phyloP scores from a whole-genome alignment of 306 rosid genomes.

The Adenanthera pavonina region DNA sequence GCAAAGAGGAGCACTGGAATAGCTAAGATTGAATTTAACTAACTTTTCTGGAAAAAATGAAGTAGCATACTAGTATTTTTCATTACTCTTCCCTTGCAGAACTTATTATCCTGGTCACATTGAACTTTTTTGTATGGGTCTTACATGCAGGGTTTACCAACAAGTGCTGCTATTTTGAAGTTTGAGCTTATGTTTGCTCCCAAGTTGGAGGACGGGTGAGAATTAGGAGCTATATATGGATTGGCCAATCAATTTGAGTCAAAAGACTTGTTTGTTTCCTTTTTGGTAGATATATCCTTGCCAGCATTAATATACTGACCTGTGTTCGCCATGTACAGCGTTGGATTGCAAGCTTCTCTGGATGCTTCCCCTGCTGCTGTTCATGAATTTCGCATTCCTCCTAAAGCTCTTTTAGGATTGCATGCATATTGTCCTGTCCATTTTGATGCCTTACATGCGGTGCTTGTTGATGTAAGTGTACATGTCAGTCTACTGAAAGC shows the following conservation, averaged over 20 bases:
- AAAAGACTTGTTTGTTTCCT: constrained; percentile 12
- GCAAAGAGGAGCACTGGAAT: constrained; percentile 19
- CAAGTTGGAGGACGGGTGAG: constrained; percentile 58
- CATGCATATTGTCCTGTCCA: constrained; percentile 73
- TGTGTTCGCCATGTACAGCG: constrained; percentile 46
- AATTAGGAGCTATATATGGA: constrained; percentile 31
- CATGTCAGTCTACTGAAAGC: constrained; percentile 61
- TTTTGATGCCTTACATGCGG: constrained; percentile 70
- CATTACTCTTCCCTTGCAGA: constrained; percentile 3
- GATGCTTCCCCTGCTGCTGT: constrained; percentile 60
- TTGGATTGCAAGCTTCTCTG: constrained; percentile 54
- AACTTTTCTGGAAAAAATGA: constrained; percentile 21
- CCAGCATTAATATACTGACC: constrained; percentile 39
- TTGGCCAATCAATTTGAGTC: constrained; percentile 22
- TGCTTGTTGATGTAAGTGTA: constrained; percentile 64
- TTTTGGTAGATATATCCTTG: constrained; percentile 11
- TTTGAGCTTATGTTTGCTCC: constrained; percentile 81
- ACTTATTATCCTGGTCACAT: constrained; percentile 4
- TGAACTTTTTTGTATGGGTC: constrained; percentile 9
- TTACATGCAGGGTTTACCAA: constrained; percentile 55
- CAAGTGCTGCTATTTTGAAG: constrained; percentile 62
- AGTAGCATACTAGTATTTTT: constrained; percentile 3
- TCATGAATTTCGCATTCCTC: constrained; percentile 71
- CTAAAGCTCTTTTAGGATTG: constrained; percentile 69
- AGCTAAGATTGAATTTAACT: neutral